phyloP scores from a whole-genome alignment of 176 grass and related monocot genomes.

The Secale cereale region DNA sequence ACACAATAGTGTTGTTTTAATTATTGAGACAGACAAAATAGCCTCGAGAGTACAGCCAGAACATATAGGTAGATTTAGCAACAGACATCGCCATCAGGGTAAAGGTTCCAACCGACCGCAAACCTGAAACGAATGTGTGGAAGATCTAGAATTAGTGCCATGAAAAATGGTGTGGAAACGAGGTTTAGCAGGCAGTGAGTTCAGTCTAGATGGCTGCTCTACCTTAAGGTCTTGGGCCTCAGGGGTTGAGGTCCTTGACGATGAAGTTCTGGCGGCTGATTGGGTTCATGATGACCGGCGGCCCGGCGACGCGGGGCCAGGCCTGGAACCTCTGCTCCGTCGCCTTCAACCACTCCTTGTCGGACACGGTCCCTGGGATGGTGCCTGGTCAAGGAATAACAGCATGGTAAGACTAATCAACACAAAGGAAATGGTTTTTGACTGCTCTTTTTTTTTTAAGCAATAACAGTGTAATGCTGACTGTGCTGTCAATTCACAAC shows the following conservation, averaged over 20 bases:
- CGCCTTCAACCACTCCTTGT: constrained; percentile 84
- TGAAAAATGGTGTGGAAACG: not conserved
- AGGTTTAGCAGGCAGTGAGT: not conserved
- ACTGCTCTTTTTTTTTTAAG: too few species aligned
- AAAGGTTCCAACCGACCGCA: not conserved
- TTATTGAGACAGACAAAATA: constrained; percentile 21
- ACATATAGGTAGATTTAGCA: not conserved
- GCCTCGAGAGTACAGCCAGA: not conserved
- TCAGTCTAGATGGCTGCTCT: not conserved
- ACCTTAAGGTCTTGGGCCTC: not conserved
- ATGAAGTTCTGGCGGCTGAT: constrained; percentile 92
- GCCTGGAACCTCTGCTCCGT: constrained; percentile 85
- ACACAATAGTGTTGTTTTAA: not conserved
- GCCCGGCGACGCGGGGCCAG: constrained; percentile 73
- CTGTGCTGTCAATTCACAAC: not conserved
- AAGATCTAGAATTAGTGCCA: not conserved
- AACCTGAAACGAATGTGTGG: not conserved
- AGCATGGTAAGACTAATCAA: not conserved
- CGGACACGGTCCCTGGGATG: constrained; percentile 49
- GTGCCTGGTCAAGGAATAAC: constrained; percentile 55
- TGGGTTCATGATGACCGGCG: constrained; percentile 88
- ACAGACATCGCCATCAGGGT: not conserved
- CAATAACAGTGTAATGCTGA: not conserved
- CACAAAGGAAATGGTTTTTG: not conserved
- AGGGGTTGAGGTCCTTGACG: constrained; percentile 61